phyloP scores from a whole-genome alignment of 176 grass and related monocot species.

The Lolium rigidum region DNA sequence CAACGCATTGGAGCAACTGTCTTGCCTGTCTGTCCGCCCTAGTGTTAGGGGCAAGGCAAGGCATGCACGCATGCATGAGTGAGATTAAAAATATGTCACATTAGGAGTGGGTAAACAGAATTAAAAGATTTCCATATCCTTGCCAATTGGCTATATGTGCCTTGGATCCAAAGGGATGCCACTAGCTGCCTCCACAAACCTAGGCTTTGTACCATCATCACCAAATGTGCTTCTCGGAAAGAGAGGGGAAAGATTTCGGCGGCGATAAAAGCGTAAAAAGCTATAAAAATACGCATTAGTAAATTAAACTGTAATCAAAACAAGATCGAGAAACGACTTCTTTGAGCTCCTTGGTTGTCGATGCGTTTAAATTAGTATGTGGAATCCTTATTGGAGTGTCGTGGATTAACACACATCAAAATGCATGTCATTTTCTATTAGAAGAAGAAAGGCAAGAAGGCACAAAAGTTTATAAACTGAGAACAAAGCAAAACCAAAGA shows the following conservation, averaged over 20 bases:
- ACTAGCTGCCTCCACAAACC: constrained; percentile 38
- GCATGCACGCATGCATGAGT: constrained; percentile 29
- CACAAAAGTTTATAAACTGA: too few relatives aligned
- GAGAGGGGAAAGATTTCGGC: background rate
- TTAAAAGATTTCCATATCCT: background rate
- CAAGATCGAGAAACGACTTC: background rate
- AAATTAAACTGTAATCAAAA: background rate
- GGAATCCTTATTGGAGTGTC: background rate
- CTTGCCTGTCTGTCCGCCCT: constrained; percentile 28
- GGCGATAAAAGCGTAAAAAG: background rate
- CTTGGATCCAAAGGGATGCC: constrained; percentile 52
- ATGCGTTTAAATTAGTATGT: background rate
- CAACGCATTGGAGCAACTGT: constrained; percentile 37
- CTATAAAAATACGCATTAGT: background rate
- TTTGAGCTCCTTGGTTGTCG: background rate
- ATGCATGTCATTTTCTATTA: too few relatives aligned
- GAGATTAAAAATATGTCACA: background rate
- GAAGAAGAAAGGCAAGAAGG: too few relatives aligned
- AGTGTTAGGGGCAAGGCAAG: constrained; percentile 37
- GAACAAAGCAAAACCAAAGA: too few relatives aligned
- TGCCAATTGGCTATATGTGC: background rate
- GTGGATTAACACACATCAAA: too few relatives aligned
- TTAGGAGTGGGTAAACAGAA: background rate
- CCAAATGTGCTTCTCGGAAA: background rate
- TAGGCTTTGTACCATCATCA: constrained; percentile 48